Base-by-base conservation (phyloP, 495 filamentous ascomycete species). In the Chaetomium fimeti region DNA sequence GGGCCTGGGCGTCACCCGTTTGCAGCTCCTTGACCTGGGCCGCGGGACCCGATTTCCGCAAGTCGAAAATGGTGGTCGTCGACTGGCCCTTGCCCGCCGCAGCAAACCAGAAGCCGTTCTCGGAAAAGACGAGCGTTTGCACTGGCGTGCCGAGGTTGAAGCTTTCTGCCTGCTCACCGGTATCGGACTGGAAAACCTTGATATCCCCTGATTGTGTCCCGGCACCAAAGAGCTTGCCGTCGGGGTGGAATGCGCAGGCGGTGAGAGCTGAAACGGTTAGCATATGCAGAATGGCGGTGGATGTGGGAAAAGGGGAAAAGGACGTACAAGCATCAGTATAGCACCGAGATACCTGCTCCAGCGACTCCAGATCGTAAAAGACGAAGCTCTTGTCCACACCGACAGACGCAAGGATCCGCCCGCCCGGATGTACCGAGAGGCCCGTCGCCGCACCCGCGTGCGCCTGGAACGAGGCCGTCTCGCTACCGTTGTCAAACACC, bases 41-140 rank as follows among this genome's bases (percentile, higher is more conserved):
- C 38, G 87, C 86, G 67, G 88, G 90, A 38, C 93, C 86, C 61
- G 87, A 84, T 75, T 91, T 96, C 62, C 94, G 89, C 47, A 98
- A 82, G 76, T 98, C 93, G 82, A 92, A 98, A 64, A 98, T 87
- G 9, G 87, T 87, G 57, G 96, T 87, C 20, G 81, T 87, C 9
- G 86, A 89, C 54, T 89, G 88, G 24, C 87, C 87, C 68, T 88
- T 85, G 25, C 84, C 84, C 18, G 87, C 85, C 1, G 90, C 85
- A 12, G 95, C 94, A 66, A 98, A 86, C 89, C 91, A 97, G 64
- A 88, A 93, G n/a, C 94, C 94, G 66, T 98, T 98, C 75, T 98
- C 95, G 0, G 93, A 97, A 79, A 98, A 98, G 67, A 86, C 80
- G 8, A 98, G 76, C 32, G 85, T 83, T 68, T 87, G 85, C 32